phyloP scores from a whole-genome alignment of 345 rosid species.

The Punica granatum region DNA sequence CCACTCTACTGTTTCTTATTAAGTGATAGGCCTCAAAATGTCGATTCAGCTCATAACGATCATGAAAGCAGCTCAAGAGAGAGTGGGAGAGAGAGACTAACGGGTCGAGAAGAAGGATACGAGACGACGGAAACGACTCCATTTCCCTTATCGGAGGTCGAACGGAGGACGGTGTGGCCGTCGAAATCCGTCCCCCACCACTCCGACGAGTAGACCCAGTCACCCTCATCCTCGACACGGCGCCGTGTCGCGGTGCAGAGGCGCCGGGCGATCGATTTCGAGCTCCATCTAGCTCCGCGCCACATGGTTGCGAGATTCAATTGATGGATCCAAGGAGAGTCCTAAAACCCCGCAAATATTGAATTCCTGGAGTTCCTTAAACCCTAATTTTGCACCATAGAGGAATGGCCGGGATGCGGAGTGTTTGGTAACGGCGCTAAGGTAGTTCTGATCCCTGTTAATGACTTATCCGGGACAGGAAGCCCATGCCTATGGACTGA shows the following conservation, averaged over 20 bases:
- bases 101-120: constrained; percentile 72
- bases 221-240: constrained; percentile 63
- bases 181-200: constrained; percentile 66
- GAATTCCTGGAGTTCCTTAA: too few relatives aligned
- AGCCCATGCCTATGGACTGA: too few relatives aligned
- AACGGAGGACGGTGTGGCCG: constrained; percentile 38
- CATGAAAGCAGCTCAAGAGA: background rate
- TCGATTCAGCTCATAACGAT: background rate
- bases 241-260: constrained; percentile 30
- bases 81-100: constrained; percentile 26
- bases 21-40: background rate
- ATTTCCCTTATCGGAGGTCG: constrained; percentile 53
- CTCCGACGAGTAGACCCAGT: constrained; percentile 74
- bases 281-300: constrained; percentile 18
- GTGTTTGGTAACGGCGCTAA: too few relatives aligned
- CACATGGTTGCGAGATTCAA: constrained; percentile 11
- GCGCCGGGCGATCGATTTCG: constrained; percentile 27
- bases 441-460: too few relatives aligned
- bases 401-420: background rate
- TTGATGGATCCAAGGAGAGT: background rate
- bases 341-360: constrained; percentile 9
- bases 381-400: background rate
- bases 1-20: background rate
- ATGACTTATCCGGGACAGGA: too few relatives aligned
- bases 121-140: constrained; percentile 77